Evolutionary conservation across 257 asterid genomes (phyloP), one percentile per base, ranked within the genome.

Genomic region (Penstemon newberryi): DNA sequence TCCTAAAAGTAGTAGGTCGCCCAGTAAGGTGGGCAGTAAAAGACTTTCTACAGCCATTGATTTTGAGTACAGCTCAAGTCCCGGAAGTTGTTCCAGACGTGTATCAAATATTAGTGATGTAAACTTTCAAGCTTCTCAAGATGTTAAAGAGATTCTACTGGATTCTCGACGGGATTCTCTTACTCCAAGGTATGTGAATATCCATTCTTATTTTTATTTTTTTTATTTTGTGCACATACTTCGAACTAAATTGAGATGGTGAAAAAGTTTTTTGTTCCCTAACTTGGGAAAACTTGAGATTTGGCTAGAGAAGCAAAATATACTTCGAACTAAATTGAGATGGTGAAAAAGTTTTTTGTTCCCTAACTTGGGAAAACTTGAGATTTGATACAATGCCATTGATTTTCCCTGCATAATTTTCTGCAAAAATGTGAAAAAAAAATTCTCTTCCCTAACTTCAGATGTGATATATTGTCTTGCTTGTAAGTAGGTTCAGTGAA

Each of bases 1-100:
- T 33, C 95, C 90, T 4, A 85, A 81, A 74, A 84, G 90, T 56
- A 85, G 65, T 56, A 85, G 65, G 82, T 89, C 96, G 12, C 95
- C 92, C 4, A 77, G 69, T 60, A 72, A 73, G 63, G 66, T 77
- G 13, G 76, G 78, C 57, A 82, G 75, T 73, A 82, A 89, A 75
- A 82, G 95, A 75, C 65, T 83, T 65, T 89, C 96, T 58, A 56
- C 82, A 67, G 89, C 85, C 58, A 67, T 77, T 69, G 89, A 82
- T 53, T 60, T 65, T 42, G 86, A 71, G 69, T 56, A 63, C 73
- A 81, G 74, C 73, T 66, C 82, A 19, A 83, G 89, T 73, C 78
- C 95, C 33, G 74, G 76, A 46, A 74, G 79, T 65, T 57, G 68
- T 70, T 85, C 87, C 18, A 81, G 84, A 73, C 86, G 87, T 15